phyloP scores from a whole-genome alignment of 1,284 basidiomycete species.

The Malassezia globosa region DNA sequence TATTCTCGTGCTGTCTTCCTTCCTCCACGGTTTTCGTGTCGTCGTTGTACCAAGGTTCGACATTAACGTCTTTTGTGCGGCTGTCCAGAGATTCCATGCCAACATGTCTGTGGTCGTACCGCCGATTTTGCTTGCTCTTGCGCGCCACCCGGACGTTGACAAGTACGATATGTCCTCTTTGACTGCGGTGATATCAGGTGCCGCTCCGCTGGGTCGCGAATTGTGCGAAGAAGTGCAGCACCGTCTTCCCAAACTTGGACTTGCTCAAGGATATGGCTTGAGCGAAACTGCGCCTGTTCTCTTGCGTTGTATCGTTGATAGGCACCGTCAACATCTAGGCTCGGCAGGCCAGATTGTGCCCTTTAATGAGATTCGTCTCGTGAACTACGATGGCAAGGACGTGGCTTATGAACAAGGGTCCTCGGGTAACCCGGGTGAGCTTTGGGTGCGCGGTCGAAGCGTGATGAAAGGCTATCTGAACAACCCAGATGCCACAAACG shows the following conservation, averaged over 20 bases:
- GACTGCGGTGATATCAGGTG: constrained; percentile 60
- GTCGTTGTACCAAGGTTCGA: constrained; percentile 66
- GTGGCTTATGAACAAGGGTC: constrained; percentile 50
- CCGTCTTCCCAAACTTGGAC: constrained; percentile 48
- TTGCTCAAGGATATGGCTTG: constrained; percentile 56
- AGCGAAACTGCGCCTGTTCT: constrained; percentile 61
- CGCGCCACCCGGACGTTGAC: constrained; percentile 63
- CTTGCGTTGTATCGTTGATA: constrained; percentile 43
- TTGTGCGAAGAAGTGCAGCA: constrained; percentile 55
- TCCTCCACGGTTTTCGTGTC: constrained; percentile 55
- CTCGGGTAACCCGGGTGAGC: constrained; percentile 59
- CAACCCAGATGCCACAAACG: constrained; percentile 52
- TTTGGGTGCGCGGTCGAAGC: constrained; percentile 66
- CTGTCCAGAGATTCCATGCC: constrained; percentile 58
- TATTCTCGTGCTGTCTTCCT: constrained; percentile 57
- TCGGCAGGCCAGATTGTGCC: constrained; percentile 60
- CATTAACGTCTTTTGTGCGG: constrained; percentile 58
- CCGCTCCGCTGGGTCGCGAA: constrained; percentile 64
- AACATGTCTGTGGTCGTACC: constrained; percentile 64
- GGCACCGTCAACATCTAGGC: constrained; percentile 30
- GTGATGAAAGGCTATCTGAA: constrained; percentile 58
- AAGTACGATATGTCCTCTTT: constrained; percentile 62
- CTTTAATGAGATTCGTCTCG: constrained; percentile 65
- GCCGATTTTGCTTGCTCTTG: constrained; percentile 65
- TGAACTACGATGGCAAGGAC: constrained; percentile 51